These are phyloP conservation scores for Cyclotella sp. DNA, from an alignment of 108 stramenopile genomes.

Conservation along the genomic window DNA sequence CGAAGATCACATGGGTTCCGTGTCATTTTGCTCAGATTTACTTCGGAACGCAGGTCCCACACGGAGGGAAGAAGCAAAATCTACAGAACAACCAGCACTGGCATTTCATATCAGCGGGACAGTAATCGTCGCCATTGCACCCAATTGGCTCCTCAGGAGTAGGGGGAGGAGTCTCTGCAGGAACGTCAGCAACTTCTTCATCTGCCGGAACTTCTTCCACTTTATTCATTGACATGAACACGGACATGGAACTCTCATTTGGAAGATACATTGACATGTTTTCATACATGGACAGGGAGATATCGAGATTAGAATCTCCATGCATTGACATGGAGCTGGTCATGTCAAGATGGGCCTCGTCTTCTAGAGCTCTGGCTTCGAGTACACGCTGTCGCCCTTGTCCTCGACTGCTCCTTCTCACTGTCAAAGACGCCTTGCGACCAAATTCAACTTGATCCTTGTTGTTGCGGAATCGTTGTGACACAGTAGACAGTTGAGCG, in stretches of 20 bases:
- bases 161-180: background rate
- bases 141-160: background rate
- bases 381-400: background rate
- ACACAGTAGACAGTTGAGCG: conserved; percentile 23
- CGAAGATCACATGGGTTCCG: no score
- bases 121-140: conserved; percentile 9
- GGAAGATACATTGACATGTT: background rate
- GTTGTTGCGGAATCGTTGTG: conserved; percentile 25
- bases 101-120: conserved; percentile 1
- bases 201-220: background rate
- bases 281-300: conserved; percentile 12
- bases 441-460: conserved; percentile 5
- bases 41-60: conserved; percentile 16
- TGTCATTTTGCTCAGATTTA: no score
- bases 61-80: conserved; percentile 14
- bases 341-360: background rate
- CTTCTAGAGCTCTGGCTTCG: background rate
- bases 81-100: conserved; percentile 17
- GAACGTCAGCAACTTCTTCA: background rate
- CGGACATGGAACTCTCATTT: background rate
- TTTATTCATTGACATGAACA: background rate
- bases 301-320: background rate
- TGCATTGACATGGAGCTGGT: conserved; percentile 1
- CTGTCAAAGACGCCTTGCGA: background rate
- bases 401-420: conserved; percentile 3